phyloP scores from a whole-genome alignment of 345 rosid genomes.

The Citrus medica region DNA sequence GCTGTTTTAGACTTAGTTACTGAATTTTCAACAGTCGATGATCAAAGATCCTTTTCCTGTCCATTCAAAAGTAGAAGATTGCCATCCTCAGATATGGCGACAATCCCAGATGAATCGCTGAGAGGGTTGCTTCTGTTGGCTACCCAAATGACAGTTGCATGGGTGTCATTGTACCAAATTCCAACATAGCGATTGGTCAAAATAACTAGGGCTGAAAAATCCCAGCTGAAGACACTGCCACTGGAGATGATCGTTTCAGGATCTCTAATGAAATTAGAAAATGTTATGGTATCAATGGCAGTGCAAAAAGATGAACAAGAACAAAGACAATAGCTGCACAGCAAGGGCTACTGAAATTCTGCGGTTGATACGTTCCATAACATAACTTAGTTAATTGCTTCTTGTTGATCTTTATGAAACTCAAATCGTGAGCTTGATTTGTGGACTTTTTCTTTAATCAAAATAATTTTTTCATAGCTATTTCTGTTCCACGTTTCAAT shows the following conservation, averaged over 20 bases:
- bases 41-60: slow-evolving; percentile 27
- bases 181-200: slow-evolving; percentile 25
- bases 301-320: neutral
- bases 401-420: neutral
- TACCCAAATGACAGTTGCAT: slow-evolving; percentile 24
- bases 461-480: neutral
- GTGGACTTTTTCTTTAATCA: neutral
- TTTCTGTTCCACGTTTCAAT: neutral
- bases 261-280: slow-evolving; percentile 6
- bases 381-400: slow-evolving; percentile 2
- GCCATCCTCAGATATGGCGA: slow-evolving; percentile 27
- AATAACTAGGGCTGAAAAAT: slow-evolving; percentile 29
- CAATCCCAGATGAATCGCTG: slow-evolving; percentile 26
- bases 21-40: slow-evolving; percentile 28
- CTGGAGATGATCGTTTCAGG: slow-evolving; percentile 12
- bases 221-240: slow-evolving; percentile 23
- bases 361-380: neutral
- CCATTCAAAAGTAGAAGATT: slow-evolving; percentile 33
- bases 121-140: slow-evolving; percentile 29
- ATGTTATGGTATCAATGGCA: slow-evolving; percentile 8
- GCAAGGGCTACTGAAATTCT: neutral
- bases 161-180: slow-evolving; percentile 25
- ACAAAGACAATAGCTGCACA: neutral
- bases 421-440: neutral
- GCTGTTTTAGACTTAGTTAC: neutral